Percentiles rank a stretch among this genome's conserved stretches.
These are phyloP conservation scores for Penicillium sp. DNA, from an alignment of 2,329 filamentous ascomycete genomes.

Conservation along the genomic window DNA sequence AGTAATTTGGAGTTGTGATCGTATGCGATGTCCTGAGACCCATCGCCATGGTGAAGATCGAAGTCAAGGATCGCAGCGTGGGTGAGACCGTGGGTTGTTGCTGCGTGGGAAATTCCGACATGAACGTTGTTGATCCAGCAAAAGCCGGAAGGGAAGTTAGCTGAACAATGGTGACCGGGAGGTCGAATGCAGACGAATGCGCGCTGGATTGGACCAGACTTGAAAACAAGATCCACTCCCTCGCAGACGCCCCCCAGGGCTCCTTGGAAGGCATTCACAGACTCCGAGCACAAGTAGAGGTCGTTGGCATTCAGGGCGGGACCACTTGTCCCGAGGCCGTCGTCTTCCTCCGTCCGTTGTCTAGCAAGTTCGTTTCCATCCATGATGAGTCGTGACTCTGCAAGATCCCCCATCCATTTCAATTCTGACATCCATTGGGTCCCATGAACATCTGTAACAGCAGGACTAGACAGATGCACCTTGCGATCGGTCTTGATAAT, in stretches of 20 bases:
- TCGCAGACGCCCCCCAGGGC: constrained; percentile 91
- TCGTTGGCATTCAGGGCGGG: constrained; percentile 78
- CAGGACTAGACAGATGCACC: constrained; percentile 69
- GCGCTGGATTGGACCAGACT: constrained; percentile 61
- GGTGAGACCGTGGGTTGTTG: constrained; percentile 78
- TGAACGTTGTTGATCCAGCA: constrained; percentile 99
- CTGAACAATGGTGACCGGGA: constrained; percentile 92
- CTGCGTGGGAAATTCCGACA: constrained; percentile 89
- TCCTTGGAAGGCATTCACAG: constrained; percentile 82
- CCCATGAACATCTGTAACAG: constrained; percentile 89
- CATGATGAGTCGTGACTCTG: constrained; percentile 72
- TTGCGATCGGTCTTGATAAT: constrained; percentile 77
- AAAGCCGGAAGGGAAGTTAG: constrained; percentile 86
- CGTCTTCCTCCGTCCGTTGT: constrained; percentile 46
- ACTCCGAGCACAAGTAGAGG: constrained; percentile 85
- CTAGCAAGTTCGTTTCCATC: constrained; percentile 76
- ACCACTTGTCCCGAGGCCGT: constrained; percentile 43
- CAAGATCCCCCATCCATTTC: constrained; percentile 76
- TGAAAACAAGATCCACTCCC: constrained; percentile 82
- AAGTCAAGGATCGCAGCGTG: constrained; percentile 94
- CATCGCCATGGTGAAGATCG: constrained; percentile 88
- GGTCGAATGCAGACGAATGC: constrained; percentile 92
- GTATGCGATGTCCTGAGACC: constrained; percentile 87
- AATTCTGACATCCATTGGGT: constrained; percentile 91
- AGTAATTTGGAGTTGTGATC: constrained; percentile 74